phyloP scores from a whole-genome alignment of 345 rosid genomes.

The Salix purpurea region DNA sequence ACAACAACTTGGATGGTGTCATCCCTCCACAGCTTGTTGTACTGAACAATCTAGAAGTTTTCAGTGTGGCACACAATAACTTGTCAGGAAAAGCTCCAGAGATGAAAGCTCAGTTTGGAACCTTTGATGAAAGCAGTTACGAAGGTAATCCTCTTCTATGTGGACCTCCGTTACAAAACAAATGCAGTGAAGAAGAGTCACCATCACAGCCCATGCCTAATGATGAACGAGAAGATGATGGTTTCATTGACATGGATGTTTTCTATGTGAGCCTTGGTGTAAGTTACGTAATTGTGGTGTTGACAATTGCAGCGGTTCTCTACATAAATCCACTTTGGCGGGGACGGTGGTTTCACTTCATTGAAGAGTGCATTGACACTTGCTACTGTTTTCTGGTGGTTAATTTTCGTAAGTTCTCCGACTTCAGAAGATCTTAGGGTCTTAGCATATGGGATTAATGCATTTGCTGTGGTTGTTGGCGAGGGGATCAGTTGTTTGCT shows the following conservation, averaged over 20 bases:
- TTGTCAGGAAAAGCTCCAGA: slow-evolving; percentile 19
- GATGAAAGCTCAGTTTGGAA: not conserved
- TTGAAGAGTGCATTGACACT: not conserved
- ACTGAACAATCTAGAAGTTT: slow-evolving; percentile 8
- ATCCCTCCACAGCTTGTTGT: slow-evolving; percentile 21
- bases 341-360: slow-evolving; percentile 1
- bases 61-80: slow-evolving; percentile 30
- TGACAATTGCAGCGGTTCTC: not conserved
- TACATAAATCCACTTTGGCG: slow-evolving; percentile 12
- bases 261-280: slow-evolving; percentile 1
- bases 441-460: no score
- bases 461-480: no score
- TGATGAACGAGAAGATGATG: not conserved
- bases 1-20: slow-evolving; percentile 18
- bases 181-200: not conserved
- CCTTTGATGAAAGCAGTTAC: slow-evolving; percentile 2
- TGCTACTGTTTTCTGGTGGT: not conserved
- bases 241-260: slow-evolving; percentile 4
- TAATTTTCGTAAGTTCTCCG: not conserved
- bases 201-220: not conserved
- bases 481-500: no score
- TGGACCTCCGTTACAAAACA: slow-evolving; percentile 16
- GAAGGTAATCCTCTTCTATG: slow-evolving; percentile 25
- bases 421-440: not conserved
- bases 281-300: not conserved